Percentiles rank a stretch among this genome's conserved stretches.
Evolutionary conservation across 148 eudicot species (phyloP).

Genomic region (Spergularia marina): DNA sequence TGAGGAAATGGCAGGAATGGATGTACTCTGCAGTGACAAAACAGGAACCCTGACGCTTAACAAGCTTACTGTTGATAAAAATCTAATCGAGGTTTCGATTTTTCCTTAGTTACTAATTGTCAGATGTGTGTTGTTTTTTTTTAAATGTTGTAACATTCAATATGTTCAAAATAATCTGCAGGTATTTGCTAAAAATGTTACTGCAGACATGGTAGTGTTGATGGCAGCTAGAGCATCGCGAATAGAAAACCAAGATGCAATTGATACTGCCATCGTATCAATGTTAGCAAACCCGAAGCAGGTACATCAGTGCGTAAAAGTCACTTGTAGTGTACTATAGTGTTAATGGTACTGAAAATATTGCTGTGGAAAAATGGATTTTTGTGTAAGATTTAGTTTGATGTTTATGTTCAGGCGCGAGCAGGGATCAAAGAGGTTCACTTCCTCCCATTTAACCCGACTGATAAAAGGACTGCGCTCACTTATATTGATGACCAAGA

Average conservation of each 20-base stretch:
- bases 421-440: conserved; percentile 72
- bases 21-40: conserved; percentile 79
- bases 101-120: not conserved
- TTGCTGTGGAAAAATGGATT: not conserved
- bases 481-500: conserved; percentile 58
- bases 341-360: not conserved
- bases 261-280: conserved; percentile 52
- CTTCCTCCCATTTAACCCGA: conserved; percentile 83
- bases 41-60: conserved; percentile 73
- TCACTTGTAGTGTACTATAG: not conserved
- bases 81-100: conserved; percentile 51
- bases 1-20: conserved; percentile 89
- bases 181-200: conserved; percentile 52
- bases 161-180: not conserved
- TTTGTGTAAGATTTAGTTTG: not conserved
- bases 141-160: not conserved
- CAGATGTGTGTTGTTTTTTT: no score
- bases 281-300: conserved; percentile 55
- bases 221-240: conserved; percentile 74
- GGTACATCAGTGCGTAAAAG: conserved; percentile 25
- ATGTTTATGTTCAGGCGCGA: conserved; percentile 44
- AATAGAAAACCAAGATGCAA: conserved; percentile 62
- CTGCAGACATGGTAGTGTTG: conserved; percentile 49
- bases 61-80: conserved; percentile 63
- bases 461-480: conserved; percentile 72